Percentiles rank a stretch among this genome's conserved stretches.
phyloP scores from a whole-genome alignment of 2,329 filamentous ascomycete genomes.

The Penicillium digitatum region DNA sequence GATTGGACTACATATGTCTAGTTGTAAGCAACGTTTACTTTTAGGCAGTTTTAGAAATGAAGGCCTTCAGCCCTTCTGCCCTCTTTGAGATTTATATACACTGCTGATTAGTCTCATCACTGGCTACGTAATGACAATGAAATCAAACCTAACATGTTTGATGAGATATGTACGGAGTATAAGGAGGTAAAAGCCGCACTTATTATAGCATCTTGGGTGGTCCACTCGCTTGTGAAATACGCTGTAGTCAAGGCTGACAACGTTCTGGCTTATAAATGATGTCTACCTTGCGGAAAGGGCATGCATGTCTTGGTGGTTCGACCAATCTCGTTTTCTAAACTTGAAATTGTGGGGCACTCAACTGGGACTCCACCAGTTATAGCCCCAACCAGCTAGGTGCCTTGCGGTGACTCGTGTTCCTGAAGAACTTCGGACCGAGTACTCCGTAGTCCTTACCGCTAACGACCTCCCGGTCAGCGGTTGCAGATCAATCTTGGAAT shows the following conservation, averaged over 20 bases:
- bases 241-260: not conserved
- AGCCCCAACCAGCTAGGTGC: not conserved
- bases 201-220: too few species aligned
- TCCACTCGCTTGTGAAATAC: too few species aligned
- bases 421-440: not conserved
- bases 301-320: not conserved
- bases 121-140: too few species aligned
- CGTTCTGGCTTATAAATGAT: slow-evolving; percentile 15
- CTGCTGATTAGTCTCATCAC: too few species aligned
- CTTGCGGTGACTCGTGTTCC: not conserved
- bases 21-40: too few species aligned
- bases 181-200: too few species aligned
- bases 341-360: not conserved
- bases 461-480: not conserved
- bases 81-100: too few species aligned
- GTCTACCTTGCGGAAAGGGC: slow-evolving; percentile 15
- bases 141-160: too few species aligned
- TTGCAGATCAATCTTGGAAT: not conserved
- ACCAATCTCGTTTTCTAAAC: not conserved
- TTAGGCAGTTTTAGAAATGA: too few species aligned
- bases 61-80: too few species aligned
- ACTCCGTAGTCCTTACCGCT: not conserved
- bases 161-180: too few species aligned
- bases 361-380: slow-evolving; percentile 4
- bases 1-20: too few species aligned